Evolutionary conservation across 805 yeast genomes (phyloP), one percentile per base, ranked within the genome.

Genomic region (Starmerella gropengiesseri): DNA sequence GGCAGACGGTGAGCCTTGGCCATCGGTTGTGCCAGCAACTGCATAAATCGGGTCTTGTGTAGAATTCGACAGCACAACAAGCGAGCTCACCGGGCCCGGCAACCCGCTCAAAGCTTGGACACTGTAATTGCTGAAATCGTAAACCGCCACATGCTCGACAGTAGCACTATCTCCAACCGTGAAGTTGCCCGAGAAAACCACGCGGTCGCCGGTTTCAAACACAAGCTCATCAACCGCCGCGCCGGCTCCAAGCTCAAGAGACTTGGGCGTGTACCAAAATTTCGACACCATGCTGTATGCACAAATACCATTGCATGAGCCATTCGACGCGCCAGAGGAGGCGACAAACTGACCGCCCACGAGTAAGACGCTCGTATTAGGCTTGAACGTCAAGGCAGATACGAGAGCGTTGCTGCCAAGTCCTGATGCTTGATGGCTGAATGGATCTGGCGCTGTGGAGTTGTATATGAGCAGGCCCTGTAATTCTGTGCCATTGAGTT

Each of bases 141-240:
- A 77, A 20, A 70, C 61, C 13, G 71, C 70, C 46, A 81, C 70
- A n/a, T 67, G 65, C 1, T 64, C 57, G 2, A 55, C 44, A 1
- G 60, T 47, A 1, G 55, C 44, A 1, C 59, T 46, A 19, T 60
- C 64, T 13, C 66, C 60, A 21, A 71, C 52, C 0, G 66, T 56
- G 45, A 83, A 62, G 49, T 73, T 68, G 16, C 97, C 81, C 8
- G 70, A 65, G n/a, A 71, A 53, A 25, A 73, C 54, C 7, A 74
- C 46, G 7, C 52, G 46, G 9, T 66, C 61, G 14, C 60, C 52
- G 27, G 66, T 60, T 19, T 64, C 52, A 45, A 81, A 75, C 40
- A 48, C 50, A 7, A 48, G 41, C 7, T 41, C 38, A 13, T 17
- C 30, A 2, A 48, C 36, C 5, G 13, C 23, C 5, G 49, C 36